phyloP scores from a whole-genome alignment of 441 rosid species.

The Gossypium lobatum region DNA sequence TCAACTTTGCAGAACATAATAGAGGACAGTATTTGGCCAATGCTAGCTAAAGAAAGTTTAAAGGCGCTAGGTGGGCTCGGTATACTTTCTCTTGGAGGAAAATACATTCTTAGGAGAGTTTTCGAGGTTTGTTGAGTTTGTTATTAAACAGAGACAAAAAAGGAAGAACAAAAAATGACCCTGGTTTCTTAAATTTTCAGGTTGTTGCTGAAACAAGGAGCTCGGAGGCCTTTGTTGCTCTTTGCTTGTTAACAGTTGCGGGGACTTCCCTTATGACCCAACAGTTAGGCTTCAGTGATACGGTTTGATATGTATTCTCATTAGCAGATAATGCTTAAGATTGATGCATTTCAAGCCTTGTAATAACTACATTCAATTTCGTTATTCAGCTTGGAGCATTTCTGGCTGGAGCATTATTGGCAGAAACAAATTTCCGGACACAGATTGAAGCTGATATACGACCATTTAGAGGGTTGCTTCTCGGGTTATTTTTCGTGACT shows the following conservation, averaged over 20 bases:
- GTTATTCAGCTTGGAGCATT: slow-evolving; percentile 88
- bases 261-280: slow-evolving; percentile 93
- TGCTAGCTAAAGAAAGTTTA: slow-evolving; percentile 86
- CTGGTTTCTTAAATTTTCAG: slow-evolving; percentile 36
- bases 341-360: slow-evolving; percentile 12
- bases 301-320: slow-evolving; percentile 41
- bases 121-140: slow-evolving; percentile 53
- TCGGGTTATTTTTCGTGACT: slow-evolving; percentile 89
- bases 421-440: slow-evolving; percentile 91
- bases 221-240: slow-evolving; percentile 94
- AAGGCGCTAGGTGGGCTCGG: slow-evolving; percentile 86
- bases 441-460: slow-evolving; percentile 98
- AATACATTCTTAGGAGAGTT: slow-evolving; percentile 68
- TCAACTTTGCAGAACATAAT: slow-evolving; percentile 42
- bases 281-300: slow-evolving; percentile 90
- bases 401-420: slow-evolving; percentile 89
- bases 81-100: slow-evolving; percentile 87
- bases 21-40: slow-evolving; percentile 81
- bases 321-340: slow-evolving; percentile 9
- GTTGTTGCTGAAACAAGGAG: slow-evolving; percentile 93
- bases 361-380: slow-evolving; percentile 10
- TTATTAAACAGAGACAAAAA: not conserved
- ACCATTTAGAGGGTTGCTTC: slow-evolving; percentile 93
- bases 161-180: slow-evolving; percentile 10
- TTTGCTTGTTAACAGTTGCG: slow-evolving; percentile 85